Evolutionary conservation across 2,329 filamentous ascomycete species (phyloP), one percentile per base, ranked within the genome.

Genomic region (Phyllosticta citrichinensis): DNA sequence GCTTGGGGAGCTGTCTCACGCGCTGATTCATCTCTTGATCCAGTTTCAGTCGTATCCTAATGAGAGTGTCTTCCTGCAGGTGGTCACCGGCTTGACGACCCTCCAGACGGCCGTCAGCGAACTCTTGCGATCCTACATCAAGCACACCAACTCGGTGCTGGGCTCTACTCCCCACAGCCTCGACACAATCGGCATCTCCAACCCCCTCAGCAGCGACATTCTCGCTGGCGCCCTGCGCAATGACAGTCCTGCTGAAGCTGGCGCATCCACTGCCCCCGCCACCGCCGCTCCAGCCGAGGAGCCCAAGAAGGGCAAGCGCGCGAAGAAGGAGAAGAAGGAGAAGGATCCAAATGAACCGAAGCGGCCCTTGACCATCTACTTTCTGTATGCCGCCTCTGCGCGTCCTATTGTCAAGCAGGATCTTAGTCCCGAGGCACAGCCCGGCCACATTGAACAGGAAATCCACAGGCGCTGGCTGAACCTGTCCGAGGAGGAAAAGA

Each of bases 281-380:
- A 62, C 63, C 56, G 62, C 64, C 52, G 61, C 63, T 2, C 56
- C 64, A 9, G 65, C 63, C 22, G 53, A 66, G 11, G 65, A 66
- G 20, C 51, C 62, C 10, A 64, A 60, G 62, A 70, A 70, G 66
- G 66, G 67, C 64, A 65, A 78, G 75, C 71, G 91, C 82, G 91
- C 91, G 82, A 91, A 94, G 81, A 87, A 89, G 75, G 93, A 94
- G 82, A 92, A 92, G 81, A 80, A 79, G 70, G 73, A 74, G 55
- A 77, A 73, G 66, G 93, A 97, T 73, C 92, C 92, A 67, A 96
- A 96, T 74, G 92, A 92, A 6, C 93, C 93, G 63, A 97, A 97
- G 83, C 86, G 92, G 57, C 92, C 93, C 9, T 76, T 97, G 70
- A 97, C 93, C 5, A 91, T 93, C 2, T 97, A 95, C 80, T 96